phyloP scores from a whole-genome alignment of 257 asterid genomes.

The Solanum tarijense region DNA sequence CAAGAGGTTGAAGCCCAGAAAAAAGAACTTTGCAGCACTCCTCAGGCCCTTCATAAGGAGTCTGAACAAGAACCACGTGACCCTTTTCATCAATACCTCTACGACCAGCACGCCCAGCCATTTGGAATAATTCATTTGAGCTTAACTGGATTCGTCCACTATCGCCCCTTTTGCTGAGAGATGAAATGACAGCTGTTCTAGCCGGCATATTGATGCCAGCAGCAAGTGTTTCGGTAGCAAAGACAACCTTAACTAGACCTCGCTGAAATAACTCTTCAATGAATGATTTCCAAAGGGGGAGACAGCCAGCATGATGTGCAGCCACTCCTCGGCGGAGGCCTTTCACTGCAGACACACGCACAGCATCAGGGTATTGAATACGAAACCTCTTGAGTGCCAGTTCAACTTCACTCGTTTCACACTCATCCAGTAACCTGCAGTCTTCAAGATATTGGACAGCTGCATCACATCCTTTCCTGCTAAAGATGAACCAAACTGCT shows the following conservation, averaged over 20 bases:
- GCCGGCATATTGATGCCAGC: slow-evolving; percentile 99
- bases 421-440: slow-evolving; percentile 68
- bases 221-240: slow-evolving; percentile 98
- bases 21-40: slow-evolving; percentile 89
- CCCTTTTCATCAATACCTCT: slow-evolving; percentile 95
- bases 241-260: slow-evolving; percentile 92
- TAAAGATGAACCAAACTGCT: slow-evolving; percentile 96
- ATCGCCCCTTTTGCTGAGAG: slow-evolving; percentile 86
- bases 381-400: slow-evolving; percentile 82
- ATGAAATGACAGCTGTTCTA: slow-evolving; percentile 88
- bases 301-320: slow-evolving; percentile 98
- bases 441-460: slow-evolving; percentile 87
- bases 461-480: slow-evolving; percentile 99
- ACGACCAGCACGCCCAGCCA: slow-evolving; percentile 99
- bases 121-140: slow-evolving; percentile 88
- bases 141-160: slow-evolving; percentile 71
- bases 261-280: slow-evolving; percentile 85
- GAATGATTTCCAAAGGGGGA: slow-evolving; percentile 96
- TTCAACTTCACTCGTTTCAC: slow-evolving; percentile 82
- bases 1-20: slow-evolving; percentile 93
- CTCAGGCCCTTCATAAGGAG: slow-evolving; percentile 90
- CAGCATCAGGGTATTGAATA: slow-evolving; percentile 81
- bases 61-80: slow-evolving; percentile 83
- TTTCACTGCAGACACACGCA: slow-evolving; percentile 78
- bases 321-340: slow-evolving; percentile 96